Percentiles rank a stretch among this genome's conserved stretches.
Evolutionary conservation across 2,329 filamentous ascomycete genomes (phyloP).

Genomic region (Verticillium dahliae): DNA sequence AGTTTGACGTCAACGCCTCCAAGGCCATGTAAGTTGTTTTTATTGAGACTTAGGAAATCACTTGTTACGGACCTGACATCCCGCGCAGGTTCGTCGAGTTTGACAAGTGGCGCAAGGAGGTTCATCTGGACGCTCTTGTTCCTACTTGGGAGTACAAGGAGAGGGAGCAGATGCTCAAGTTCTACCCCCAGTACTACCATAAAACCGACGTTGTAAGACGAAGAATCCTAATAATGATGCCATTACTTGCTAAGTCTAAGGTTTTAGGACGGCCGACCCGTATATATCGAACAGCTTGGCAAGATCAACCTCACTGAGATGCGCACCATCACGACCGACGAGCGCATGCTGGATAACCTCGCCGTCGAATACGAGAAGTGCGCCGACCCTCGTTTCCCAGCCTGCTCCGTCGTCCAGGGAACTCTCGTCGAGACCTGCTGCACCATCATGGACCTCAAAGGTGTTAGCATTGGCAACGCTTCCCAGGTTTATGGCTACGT

Average conservation of each 20-base stretch:
- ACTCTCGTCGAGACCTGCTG: constrained; percentile 94
- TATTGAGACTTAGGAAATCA: too few relatives aligned
- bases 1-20: constrained; percentile 79
- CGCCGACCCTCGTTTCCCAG: constrained; percentile 84
- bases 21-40: constrained; percentile 67
- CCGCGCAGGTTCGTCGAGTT: constrained; percentile 75
- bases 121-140: constrained; percentile 74
- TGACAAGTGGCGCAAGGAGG: constrained; percentile 87
- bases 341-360: constrained; percentile 94
- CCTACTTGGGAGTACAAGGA: constrained; percentile 81
- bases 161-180: constrained; percentile 76
- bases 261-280: constrained; percentile 79
- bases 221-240: too few relatives aligned
- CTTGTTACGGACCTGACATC: not conserved
- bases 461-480: constrained; percentile 77
- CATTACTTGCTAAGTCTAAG: too few relatives aligned
- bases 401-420: constrained; percentile 87
- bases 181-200: constrained; percentile 99
- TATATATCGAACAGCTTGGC: constrained; percentile 95
- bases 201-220: constrained; percentile 69
- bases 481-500: constrained; percentile 85
- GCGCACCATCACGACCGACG: constrained; percentile 85
- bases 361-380: constrained; percentile 98
- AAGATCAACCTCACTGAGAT: constrained; percentile 86
- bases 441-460: constrained; percentile 97